Percentiles rank a stretch among this genome's conserved stretches.
phyloP scores from a whole-genome alignment of 768 basidiomycete genomes.

The Mycena metata region DNA sequence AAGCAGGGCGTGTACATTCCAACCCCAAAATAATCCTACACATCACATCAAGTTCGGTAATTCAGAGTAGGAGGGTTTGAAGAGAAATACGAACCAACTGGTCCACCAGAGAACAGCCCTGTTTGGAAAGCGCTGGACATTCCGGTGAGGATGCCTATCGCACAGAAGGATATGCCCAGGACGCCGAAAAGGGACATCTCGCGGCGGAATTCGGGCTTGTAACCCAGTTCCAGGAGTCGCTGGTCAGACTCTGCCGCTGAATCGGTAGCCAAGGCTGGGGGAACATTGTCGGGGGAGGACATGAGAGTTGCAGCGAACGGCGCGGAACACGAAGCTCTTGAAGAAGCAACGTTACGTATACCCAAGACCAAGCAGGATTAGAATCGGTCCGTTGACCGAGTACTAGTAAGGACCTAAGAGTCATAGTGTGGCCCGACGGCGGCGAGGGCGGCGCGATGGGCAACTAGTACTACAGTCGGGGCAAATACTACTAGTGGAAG shows the following conservation, averaged over 20 bases:
- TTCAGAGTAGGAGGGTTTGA: not conserved
- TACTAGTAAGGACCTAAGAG: no score
- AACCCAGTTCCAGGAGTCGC: constrained; percentile 65
- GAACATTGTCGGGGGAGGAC: constrained; percentile 20
- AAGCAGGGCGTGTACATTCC: constrained; percentile 59
- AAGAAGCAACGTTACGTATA: no score
- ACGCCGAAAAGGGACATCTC: constrained; percentile 74
- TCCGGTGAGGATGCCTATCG: constrained; percentile 71
- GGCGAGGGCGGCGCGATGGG: no score
- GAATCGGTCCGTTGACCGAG: no score
- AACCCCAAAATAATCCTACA: constrained; percentile 68
- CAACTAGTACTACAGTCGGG: no score
- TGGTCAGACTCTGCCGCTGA: constrained; percentile 49
- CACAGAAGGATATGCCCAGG: constrained; percentile 70
- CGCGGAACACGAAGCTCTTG: not conserved
- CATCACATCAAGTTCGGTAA: not conserved
- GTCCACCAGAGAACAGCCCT: constrained; percentile 69
- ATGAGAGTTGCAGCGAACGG: constrained; percentile 6
- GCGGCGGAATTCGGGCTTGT: constrained; percentile 67
- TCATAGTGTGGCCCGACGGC: no score
- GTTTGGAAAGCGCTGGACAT: constrained; percentile 74
- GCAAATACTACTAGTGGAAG: no score
- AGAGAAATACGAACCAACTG: constrained; percentile 52
- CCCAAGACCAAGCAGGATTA: no score
- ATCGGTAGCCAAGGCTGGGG: constrained; percentile 30